These are phyloP conservation scores for Diplocarpon rosae DNA, from an alignment of 2,329 filamentous ascomycete genomes.

Conservation along the genomic window DNA sequence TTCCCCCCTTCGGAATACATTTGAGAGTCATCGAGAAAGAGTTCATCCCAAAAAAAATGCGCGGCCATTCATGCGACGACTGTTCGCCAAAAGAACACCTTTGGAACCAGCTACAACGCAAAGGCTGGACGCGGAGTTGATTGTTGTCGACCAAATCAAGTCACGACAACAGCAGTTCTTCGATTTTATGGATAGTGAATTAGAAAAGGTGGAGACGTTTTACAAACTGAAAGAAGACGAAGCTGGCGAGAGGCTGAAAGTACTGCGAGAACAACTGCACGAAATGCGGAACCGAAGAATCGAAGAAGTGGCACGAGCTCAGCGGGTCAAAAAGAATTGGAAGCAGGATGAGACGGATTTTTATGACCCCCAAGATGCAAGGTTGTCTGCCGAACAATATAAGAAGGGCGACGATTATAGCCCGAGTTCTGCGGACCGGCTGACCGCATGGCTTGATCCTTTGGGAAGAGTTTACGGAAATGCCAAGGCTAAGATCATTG, in stretches of 20 bases:
- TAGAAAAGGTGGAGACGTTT: conserved; percentile 86
- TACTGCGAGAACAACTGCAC: conserved; percentile 75
- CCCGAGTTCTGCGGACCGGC: conserved; percentile 18
- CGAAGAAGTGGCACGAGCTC: conserved; percentile 45
- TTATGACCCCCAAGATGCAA: too few species aligned
- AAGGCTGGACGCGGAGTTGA: conserved; percentile 37
- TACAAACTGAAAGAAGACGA: conserved; percentile 84
- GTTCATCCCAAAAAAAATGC: conserved; percentile 14
- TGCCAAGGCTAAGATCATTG: conserved; percentile 38
- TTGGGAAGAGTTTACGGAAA: conserved; percentile 27
- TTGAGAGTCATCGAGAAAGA: conserved; percentile 17
- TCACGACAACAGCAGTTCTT: conserved; percentile 77
- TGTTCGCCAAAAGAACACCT: conserved; percentile 22
- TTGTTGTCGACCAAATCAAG: conserved; percentile 53
- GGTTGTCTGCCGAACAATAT: conserved; percentile 7
- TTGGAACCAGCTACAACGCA: conserved; percentile 32
- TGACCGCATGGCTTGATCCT: conserved; percentile 38
- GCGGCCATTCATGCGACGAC: conserved; percentile 19
- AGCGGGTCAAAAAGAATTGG: conserved; percentile 7
- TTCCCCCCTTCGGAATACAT: conserved; percentile 17
- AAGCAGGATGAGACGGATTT: too few species aligned
- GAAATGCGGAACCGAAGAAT: conserved; percentile 82
- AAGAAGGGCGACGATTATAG: conserved; percentile 12
- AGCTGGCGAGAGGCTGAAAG: conserved; percentile 57
- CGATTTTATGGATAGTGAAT: conserved; percentile 67